phyloP scores from a whole-genome alignment of 2,329 filamentous ascomycete genomes.

The Cladophialophora yegresii region DNA sequence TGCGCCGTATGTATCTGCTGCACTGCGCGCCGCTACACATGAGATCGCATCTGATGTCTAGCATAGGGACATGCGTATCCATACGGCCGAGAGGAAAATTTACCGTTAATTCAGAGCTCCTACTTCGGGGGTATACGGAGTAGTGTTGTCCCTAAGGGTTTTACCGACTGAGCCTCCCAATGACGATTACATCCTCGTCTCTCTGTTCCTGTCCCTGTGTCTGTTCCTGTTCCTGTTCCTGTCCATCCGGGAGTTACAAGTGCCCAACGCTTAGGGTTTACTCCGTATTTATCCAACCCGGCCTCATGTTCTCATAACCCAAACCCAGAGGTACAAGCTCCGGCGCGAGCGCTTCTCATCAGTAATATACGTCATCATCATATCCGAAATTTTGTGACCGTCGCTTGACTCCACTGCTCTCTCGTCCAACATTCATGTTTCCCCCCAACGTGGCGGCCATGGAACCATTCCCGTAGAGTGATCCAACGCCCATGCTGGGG shows the following conservation, averaged over 20 bases:
- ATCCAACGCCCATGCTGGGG: neutral
- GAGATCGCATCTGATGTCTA: neutral
- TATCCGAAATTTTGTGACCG: constrained; percentile 11
- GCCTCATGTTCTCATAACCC: neutral
- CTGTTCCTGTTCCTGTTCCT: neutral
- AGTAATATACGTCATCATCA: constrained; percentile 27
- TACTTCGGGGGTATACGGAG: neutral
- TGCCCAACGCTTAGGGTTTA: neutral
- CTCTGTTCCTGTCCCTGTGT: neutral
- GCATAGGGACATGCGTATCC: neutral
- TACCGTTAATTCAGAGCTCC: neutral
- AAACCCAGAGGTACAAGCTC: neutral
- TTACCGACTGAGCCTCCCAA: neutral
- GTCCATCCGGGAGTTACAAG: neutral
- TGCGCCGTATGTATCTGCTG: neutral
- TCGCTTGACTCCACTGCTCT: constrained; percentile 7
- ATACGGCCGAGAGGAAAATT: neutral
- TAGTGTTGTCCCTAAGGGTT: neutral
- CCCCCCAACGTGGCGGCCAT: neutral
- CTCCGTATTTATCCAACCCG: neutral
- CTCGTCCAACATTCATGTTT: constrained; percentile 1
- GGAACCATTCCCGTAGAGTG: neutral
- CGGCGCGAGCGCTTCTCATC: constrained; percentile 8
- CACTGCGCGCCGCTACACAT: neutral
- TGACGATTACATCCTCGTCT: neutral